Conservation (phyloP, 352 stramenopile species). For the Phytophthora ramorum region DNA sequence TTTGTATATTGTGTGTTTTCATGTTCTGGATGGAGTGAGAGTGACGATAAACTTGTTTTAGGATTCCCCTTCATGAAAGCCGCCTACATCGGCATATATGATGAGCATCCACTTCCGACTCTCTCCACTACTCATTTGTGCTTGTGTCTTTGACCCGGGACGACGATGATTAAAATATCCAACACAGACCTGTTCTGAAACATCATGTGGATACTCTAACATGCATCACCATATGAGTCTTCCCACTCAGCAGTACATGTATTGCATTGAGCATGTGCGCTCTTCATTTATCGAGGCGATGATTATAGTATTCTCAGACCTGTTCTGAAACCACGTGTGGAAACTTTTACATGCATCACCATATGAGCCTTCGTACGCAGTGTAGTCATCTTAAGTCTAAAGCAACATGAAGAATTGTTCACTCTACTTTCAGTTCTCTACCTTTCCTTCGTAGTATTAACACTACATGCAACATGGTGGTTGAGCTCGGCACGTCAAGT, state of each 20-base stretch:
- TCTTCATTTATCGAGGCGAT: constrained; percentile 44
- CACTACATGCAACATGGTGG: neutral
- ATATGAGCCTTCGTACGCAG: constrained; percentile 63
- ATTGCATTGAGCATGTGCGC: constrained; percentile 1
- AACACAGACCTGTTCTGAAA: constrained; percentile 92
- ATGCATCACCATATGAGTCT: constrained; percentile 93
- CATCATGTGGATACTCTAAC: constrained; percentile 82
- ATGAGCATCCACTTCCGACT: constrained; percentile 79
- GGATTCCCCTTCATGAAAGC: constrained; percentile 89
- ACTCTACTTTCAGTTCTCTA: constrained; percentile 14
- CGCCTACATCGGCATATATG: constrained; percentile 65
- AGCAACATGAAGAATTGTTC: neutral
- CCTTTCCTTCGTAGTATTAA: neutral
- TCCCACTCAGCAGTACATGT: constrained; percentile 17
- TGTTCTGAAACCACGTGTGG: constrained; percentile 87
- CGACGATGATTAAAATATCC: constrained; percentile 85
- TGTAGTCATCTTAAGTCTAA: neutral
- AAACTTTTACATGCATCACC: constrained; percentile 91
- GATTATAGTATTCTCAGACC: constrained; percentile 85
- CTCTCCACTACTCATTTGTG: constrained; percentile 25
- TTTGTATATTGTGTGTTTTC: constrained; percentile 20
- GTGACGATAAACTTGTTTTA: constrained; percentile 82
- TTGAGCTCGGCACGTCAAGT: neutral
- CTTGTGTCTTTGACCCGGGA: constrained; percentile 15
- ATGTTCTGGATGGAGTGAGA: constrained; percentile 28